These are phyloP conservation scores for Leccinum longicurvipes DNA, from an alignment of 768 basidiomycete species.

Conservation along the genomic window DNA sequence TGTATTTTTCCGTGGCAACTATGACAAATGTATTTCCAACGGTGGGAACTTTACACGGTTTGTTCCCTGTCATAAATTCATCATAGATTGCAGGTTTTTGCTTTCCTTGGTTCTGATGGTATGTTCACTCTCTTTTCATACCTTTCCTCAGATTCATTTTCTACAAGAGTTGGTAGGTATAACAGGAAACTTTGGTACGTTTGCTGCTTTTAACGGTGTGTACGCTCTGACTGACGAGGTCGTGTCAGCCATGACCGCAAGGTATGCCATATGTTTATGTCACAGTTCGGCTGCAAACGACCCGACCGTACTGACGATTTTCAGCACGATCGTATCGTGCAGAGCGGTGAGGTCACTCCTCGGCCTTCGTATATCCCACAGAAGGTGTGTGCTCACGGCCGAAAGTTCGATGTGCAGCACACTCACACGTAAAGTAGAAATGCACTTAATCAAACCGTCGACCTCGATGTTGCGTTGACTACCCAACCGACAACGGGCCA, in stretches of 20 bases:
- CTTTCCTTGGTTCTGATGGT: conserved; percentile 7
- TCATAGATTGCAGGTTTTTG: conserved; percentile 4
- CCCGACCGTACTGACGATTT: not conserved
- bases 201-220: not conserved
- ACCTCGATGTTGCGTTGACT: not conserved
- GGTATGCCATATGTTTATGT: not conserved
- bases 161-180: conserved; percentile 8
- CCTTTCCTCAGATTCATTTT: not conserved
- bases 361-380: not conserved
- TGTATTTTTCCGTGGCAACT: conserved; percentile 15
- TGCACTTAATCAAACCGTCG: not conserved
- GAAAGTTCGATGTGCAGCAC: not conserved
- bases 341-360: conserved; percentile 17
- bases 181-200: conserved; percentile 7
- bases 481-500: not conserved
- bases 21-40: conserved; percentile 10
- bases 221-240: not conserved
- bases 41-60: not conserved
- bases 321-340: conserved; percentile 14
- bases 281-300: not conserved
- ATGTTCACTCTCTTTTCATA: not conserved
- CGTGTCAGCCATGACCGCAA: conserved; percentile 10
- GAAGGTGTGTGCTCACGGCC: not conserved
- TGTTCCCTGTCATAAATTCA: not conserved
- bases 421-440: not conserved